Evolutionary conservation across 148 eudicot species (phyloP).

Genomic region (Camellia lanceoleosa): DNA sequence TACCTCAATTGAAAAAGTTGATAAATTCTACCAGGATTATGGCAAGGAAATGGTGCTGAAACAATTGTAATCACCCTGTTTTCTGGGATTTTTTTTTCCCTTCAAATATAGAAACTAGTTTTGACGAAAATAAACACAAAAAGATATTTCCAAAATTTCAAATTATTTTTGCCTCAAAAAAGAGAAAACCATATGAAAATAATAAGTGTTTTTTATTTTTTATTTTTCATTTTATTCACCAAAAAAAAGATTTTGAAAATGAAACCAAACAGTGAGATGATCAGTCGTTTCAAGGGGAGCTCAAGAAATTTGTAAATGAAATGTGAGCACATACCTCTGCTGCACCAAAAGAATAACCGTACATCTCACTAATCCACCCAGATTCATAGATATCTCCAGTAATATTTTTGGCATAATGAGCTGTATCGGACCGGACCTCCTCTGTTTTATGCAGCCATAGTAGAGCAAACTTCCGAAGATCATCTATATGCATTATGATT

Average conservation of each 20-base stretch:
- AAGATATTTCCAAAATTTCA: no score
- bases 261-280: no score
- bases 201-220: no score
- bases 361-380: slow-evolving; percentile 99
- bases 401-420: slow-evolving; percentile 71
- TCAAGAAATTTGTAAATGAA: not conserved
- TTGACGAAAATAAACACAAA: no score
- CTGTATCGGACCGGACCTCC: slow-evolving; percentile 88
- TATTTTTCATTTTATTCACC: no score
- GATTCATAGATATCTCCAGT: slow-evolving; percentile 87
- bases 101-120: no score
- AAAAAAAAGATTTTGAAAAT: no score
- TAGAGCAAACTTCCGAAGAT: slow-evolving; percentile 77
- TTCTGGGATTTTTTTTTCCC: no score
- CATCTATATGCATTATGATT: slow-evolving; percentile 89
- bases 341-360: slow-evolving; percentile 91
- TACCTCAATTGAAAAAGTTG: not conserved
- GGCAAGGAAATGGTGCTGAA: not conserved
- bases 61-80: not conserved
- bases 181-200: no score
- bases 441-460: slow-evolving; percentile 87
- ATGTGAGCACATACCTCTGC: slow-evolving; percentile 63
- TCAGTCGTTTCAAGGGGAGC: not conserved
- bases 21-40: not conserved
- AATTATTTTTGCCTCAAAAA: no score